Evolutionary conservation across 2,329 filamentous ascomycete genomes (phyloP), one percentile per base, ranked within the genome.

Genomic region (Colletotrichum viniferum): DNA sequence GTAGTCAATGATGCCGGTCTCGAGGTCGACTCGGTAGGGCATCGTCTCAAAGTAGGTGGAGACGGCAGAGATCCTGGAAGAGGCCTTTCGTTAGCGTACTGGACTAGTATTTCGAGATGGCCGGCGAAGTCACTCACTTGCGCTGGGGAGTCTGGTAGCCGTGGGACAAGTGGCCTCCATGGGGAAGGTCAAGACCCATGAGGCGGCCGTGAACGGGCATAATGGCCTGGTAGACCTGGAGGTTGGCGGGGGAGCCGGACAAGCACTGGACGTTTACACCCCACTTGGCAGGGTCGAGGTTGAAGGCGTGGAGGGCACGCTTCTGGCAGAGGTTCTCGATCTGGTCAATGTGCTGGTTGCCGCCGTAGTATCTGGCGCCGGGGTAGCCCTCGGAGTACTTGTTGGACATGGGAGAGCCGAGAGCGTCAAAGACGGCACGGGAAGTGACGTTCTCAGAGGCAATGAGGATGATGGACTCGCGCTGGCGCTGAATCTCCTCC

Each of bases 381-480:
- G 97, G 97, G 87, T 98, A 98, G 79, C 97, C 97, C 90, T 99
- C 97, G 21, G 96, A 98, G 92, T 99, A 99, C 90, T 99, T 99
- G 92, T 99, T 98, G 87, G 95, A 95, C 94, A 97, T 97, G 85
- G 94, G 94, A 74, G 93, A 96, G 82, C 97, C 97, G 79, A 99
- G 93, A 76, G 97, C 97, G 88, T 99, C 96, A 89, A 98, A 98
- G 83, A 99, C 97, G 82, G 97, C 96, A 81, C 96, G 96, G 78
- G 97, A 99, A 74, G 97, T 99, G 88, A 99, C 96, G 90, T 99
- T 99, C 90, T 99, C 97, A 73, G 97, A 98, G 83, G 97, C 96
- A 82, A 99, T 99, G 85, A 99, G 93, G 84, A 98, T 95, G 87
- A 99, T 98, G 81, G 96, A 98, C 91, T 99, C 96, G 86, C 95